Conservation (phyloP, 345 rosid genomes). For the Excoecaria cochinchinensis region DNA sequence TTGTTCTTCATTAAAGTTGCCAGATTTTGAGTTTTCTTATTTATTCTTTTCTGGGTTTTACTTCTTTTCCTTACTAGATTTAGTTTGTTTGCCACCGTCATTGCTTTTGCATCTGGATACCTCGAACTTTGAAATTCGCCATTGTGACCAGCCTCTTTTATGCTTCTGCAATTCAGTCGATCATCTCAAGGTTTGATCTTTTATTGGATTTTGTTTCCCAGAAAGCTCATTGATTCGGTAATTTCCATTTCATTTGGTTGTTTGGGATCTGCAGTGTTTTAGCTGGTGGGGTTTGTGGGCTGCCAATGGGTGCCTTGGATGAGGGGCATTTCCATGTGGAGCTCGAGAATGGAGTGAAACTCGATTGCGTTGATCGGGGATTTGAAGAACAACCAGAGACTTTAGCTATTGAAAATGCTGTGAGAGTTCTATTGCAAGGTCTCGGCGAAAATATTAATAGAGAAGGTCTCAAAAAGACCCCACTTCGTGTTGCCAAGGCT, state of each 20-base stretch:
- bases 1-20: neutral
- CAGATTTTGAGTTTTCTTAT: neutral
- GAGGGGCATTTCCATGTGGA: slow-evolving; percentile 60
- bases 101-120: slow-evolving; percentile 12
- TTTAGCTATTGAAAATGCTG: slow-evolving; percentile 75
- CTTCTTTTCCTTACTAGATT: neutral
- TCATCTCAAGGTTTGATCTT: neutral
- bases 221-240: neutral
- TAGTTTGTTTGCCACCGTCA: neutral
- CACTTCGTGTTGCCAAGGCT: slow-evolving; percentile 93
- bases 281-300: slow-evolving; percentile 24
- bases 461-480: slow-evolving; percentile 88
- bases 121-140: neutral
- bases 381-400: slow-evolving; percentile 61
- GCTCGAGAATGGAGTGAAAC: slow-evolving; percentile 55
- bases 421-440: slow-evolving; percentile 74
- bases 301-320: slow-evolving; percentile 72
- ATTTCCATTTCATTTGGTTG: slow-evolving; percentile 1
- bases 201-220: neutral
- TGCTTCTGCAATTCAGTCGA: neutral
- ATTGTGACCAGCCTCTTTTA: neutral
- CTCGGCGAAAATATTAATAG: slow-evolving; percentile 75
- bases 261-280: slow-evolving; percentile 27
- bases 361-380: slow-evolving; percentile 40
- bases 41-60: slow-evolving; percentile 2